Percentiles rank a stretch among this genome's conserved stretches.
Conservation (phyloP, 1,139 yeast species). For the Blastobotrys buckinghamii region DNA sequence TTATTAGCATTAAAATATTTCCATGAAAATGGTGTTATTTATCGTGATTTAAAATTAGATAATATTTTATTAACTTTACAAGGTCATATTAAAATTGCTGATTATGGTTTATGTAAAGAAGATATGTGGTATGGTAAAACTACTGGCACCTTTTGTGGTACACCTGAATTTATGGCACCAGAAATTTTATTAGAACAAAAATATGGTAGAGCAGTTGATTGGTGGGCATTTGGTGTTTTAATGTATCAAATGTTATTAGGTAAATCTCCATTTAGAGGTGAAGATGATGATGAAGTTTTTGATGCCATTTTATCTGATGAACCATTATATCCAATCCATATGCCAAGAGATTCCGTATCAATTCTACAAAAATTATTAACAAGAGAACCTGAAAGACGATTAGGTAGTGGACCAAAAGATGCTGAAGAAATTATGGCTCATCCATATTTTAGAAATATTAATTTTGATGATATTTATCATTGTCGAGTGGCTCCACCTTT, state of each 20-base stretch:
- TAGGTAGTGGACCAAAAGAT: slow-evolving; percentile 83
- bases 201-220: slow-evolving; percentile 91
- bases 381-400: slow-evolving; percentile 75
- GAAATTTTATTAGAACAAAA: slow-evolving; percentile 90
- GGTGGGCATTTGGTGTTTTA: slow-evolving; percentile 99
- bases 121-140: slow-evolving; percentile 89
- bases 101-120: slow-evolving; percentile 94
- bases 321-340: slow-evolving; percentile 94
- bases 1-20: slow-evolving; percentile 82
- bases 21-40: slow-evolving; percentile 93
- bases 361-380: slow-evolving; percentile 85
- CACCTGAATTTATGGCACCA: slow-evolving; percentile 99
- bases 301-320: slow-evolving; percentile 97
- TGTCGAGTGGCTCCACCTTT: slow-evolving; percentile 65
- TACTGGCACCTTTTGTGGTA: slow-evolving; percentile 96
- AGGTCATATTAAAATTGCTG: slow-evolving; percentile 97
- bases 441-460: slow-evolving; percentile 83
- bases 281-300: slow-evolving; percentile 96
- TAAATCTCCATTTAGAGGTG: slow-evolving; percentile 96
- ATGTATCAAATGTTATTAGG: slow-evolving; percentile 94
- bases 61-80: slow-evolving; percentile 80
- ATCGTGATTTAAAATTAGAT: slow-evolving; percentile 93
- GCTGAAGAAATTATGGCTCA: slow-evolving; percentile 94
- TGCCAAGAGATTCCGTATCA: slow-evolving; percentile 96
- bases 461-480: slow-evolving; percentile 78